phyloP scores from a whole-genome alignment of 2,329 filamentous ascomycete species.

The Diaporthe eres region DNA sequence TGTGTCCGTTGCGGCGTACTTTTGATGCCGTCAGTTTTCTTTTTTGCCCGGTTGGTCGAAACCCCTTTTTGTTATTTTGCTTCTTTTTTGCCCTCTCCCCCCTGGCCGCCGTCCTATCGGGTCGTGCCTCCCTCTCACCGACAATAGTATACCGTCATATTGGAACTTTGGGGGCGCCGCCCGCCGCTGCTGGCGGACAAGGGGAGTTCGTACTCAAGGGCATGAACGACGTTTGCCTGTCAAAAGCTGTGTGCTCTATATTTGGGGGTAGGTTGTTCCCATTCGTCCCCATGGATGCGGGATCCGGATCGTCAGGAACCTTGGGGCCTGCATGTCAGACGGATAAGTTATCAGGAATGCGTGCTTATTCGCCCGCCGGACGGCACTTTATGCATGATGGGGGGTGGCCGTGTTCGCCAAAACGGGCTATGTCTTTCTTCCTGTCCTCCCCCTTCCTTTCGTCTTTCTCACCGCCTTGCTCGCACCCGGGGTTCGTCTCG shows the following conservation, averaged over 20 bases:
- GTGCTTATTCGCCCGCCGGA: conserved; percentile 19
- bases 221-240: not conserved
- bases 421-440: not conserved
- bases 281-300: not conserved
- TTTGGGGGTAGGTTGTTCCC: not conserved
- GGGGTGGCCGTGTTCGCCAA: not conserved
- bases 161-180: conserved; percentile 9
- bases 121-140: conserved; percentile 10
- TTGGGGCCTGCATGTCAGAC: conserved; percentile 19
- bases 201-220: not conserved
- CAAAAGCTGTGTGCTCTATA: conserved; percentile 1
- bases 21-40: not conserved
- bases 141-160: conserved; percentile 7
- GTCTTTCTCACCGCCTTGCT: not conserved
- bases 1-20: not conserved
- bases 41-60: conserved; percentile 13
- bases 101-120: conserved; percentile 8
- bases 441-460: not conserved
- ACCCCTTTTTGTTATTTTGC: not conserved
- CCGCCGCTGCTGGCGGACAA: not conserved
- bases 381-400: not conserved
- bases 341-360: not conserved
- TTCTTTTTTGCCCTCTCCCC: not conserved
- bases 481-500: conserved; percentile 12
- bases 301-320: conserved; percentile 27